A percentile compares a stretch with the other conserved stretches of the same genome.
Evolutionary conservation across 495 filamentous ascomycete genomes (phyloP).

Genomic region (Bacidia gigantensis): DNA sequence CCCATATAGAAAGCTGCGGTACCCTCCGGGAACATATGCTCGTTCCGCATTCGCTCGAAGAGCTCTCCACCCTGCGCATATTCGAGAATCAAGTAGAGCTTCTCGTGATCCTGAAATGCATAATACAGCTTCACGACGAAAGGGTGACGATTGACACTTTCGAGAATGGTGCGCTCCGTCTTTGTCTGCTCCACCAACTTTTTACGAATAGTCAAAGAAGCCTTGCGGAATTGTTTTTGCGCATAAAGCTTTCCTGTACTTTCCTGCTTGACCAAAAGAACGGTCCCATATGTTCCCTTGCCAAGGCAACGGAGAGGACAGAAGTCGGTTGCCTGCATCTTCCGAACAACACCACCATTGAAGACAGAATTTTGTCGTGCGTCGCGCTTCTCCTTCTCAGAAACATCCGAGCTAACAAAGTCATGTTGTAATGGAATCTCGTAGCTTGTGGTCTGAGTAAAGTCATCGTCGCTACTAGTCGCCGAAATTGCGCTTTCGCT

Average conservation of each 20-base stretch:
- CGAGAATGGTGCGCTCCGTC: slow-evolving; percentile 85
- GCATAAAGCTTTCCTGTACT: slow-evolving; percentile 81
- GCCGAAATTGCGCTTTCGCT: slow-evolving; percentile 45
- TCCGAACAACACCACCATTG: slow-evolving; percentile 41
- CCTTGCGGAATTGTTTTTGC: slow-evolving; percentile 97
- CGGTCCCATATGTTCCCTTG: slow-evolving; percentile 90
- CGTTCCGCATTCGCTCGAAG: slow-evolving; percentile 76
- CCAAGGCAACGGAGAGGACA: slow-evolving; percentile 87
- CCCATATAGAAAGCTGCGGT: slow-evolving; percentile 95
- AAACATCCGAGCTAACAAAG: slow-evolving; percentile 64
- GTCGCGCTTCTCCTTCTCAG: slow-evolving; percentile 12
- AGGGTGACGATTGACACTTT: slow-evolving; percentile 88
- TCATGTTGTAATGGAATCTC: slow-evolving; percentile 80
- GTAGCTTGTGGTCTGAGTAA: slow-evolving; percentile 54
- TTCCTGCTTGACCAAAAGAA: slow-evolving; percentile 78
- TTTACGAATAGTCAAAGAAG: slow-evolving; percentile 82
- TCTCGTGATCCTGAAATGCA: slow-evolving; percentile 95
- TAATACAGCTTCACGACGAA: slow-evolving; percentile 97
- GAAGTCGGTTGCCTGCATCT: slow-evolving; percentile 88
- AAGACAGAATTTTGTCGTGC: slow-evolving; percentile 22
- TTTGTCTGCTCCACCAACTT: slow-evolving; percentile 90
- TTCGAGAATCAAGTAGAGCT: slow-evolving; percentile 93
- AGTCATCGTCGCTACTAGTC: slow-evolving; percentile 35
- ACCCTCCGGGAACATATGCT: slow-evolving; percentile 83
- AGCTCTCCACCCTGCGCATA: slow-evolving; percentile 97